A percentile compares a stretch with the other conserved stretches of the same genome.
phyloP scores from a whole-genome alignment of 176 grass and related monocot genomes.

The Sorghum bicolor region Sorghum_bicolor_NCBIv3 NC_012870.2:1707001-1707500 shows the following conservation, averaged over 20 bases:
- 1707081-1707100: background rate
- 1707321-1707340: background rate
- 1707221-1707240: background rate
- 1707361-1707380: conserved; percentile 77
- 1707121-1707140: background rate
- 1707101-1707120: conserved; percentile 6
- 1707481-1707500: conserved; percentile 28
- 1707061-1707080: background rate
- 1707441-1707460: background rate
- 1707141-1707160: background rate
- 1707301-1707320: background rate
- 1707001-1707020: background rate
- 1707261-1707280: background rate
- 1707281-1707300: background rate
- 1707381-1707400: conserved; percentile 71
- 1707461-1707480: conserved; percentile 35
- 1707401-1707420: conserved; percentile 30
- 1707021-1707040: background rate
- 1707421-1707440: conserved; percentile 32
- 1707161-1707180: background rate
- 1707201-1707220: background rate
- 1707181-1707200: background rate
- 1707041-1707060: background rate
- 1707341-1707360: conserved; percentile 51
- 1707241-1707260: background rate